Evolutionary conservation across 1,139 yeast genomes (phyloP).

Genomic region (Scheffersomyces parashehatae): DNA sequence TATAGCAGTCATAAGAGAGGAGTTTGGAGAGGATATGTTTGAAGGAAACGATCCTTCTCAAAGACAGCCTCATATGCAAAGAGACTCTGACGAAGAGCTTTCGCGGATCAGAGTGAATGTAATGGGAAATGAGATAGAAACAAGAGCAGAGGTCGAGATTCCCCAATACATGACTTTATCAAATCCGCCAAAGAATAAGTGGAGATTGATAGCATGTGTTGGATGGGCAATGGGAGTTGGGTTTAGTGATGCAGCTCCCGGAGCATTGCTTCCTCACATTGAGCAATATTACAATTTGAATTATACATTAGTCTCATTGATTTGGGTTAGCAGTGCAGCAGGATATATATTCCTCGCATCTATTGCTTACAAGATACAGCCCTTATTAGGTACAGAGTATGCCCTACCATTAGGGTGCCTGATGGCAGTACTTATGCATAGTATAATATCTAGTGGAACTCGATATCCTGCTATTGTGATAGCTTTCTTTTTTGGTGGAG

Average conservation of each 20-base stretch:
- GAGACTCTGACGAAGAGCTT: background rate
- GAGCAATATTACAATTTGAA: slow-evolving; percentile 36
- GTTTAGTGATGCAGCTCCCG: slow-evolving; percentile 48
- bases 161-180: slow-evolving; percentile 20
- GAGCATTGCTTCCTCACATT: slow-evolving; percentile 47
- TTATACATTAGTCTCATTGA: slow-evolving; percentile 42
- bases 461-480: slow-evolving; percentile 44
- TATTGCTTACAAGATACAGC: slow-evolving; percentile 40
- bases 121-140: background rate
- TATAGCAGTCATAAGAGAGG: background rate
- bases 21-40: background rate
- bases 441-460: slow-evolving; percentile 40
- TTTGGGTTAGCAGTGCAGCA: slow-evolving; percentile 47
- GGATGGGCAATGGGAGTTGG: slow-evolving; percentile 42
- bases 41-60: background rate
- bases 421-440: slow-evolving; percentile 37
- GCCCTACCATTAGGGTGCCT: slow-evolving; percentile 37
- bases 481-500: slow-evolving; percentile 59
- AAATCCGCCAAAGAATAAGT: slow-evolving; percentile 46
- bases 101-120: too few relatives aligned
- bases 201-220: slow-evolving; percentile 42
- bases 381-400: slow-evolving; percentile 40
- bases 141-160: background rate
- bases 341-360: slow-evolving; percentile 47
- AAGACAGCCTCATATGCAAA: background rate